Base-by-base conservation (phyloP, 495 filamentous ascomycete genomes). In the Lasiosphaeria miniovina region DNA sequence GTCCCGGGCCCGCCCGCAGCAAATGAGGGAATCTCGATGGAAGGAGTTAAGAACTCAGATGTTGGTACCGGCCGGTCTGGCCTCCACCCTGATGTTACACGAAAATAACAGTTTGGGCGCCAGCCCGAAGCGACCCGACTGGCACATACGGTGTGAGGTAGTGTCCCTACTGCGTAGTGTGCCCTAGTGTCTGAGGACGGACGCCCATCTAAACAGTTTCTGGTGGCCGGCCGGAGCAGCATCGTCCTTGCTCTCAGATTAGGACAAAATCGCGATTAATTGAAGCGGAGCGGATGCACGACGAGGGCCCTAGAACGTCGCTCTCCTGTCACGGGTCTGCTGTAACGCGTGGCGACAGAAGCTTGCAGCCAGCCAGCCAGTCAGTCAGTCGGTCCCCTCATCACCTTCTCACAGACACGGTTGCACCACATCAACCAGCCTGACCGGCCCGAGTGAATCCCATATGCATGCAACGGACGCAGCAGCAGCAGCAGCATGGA, bases 51-150 rank as follows among this genome's bases (percentile, higher is more conserved):
- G 24, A 24, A 54, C 33, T 14, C 15, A n/a, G 6, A 9, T 5
- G 43, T 14, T 46, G 43, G 43, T 5, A 41, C 38, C 38, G 43
- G 12, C 12, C 15, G 43, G 43, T 46, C 12, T 46, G 43, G 43
- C 12, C 38, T 8, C 38, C 7, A 7, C 38, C 38, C 0, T 12
- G 12, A n/a, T 46, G 43, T 46, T 46, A n/a, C 43, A n/a, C 43
- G 15, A 46, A 46, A n/a, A 2, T 24, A 24, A 46, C 43, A 11
- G 43, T 14, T 46, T 46, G 12, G 43, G 4, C 43, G 11, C 43
- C 43, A 41, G 43, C 43, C 43, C 43, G 43, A 46, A 46, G 43
- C 43, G 43, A 46, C 43, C 43, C 43, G 43, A 46, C 11, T 5
- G 6, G 24, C 24, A 24, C 24, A 24, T 24, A 24, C 24, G 24